Conservation (phyloP, 1,284 basidiomycete species). For the Malassezia vespertilionis region DNA sequence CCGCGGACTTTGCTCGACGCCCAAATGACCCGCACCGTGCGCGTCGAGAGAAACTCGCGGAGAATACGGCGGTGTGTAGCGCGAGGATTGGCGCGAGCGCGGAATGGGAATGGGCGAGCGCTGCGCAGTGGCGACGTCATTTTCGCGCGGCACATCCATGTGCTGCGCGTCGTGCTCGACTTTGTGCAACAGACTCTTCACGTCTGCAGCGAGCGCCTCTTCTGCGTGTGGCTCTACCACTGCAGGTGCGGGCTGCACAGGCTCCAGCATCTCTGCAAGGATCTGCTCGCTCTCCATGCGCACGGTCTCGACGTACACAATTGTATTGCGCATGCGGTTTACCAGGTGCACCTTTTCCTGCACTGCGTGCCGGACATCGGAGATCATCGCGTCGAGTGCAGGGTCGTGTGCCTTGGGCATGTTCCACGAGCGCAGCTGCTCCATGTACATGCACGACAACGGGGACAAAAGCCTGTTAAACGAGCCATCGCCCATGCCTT, state of each 20-base stretch:
- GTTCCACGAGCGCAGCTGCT: conserved; percentile 31
- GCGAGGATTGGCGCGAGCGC: conserved; percentile 3
- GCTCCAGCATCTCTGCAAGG: conserved; percentile 57
- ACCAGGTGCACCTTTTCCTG: conserved; percentile 88
- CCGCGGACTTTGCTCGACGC: conserved; percentile 3
- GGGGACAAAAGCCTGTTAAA: conserved; percentile 61
- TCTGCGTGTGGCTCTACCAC: neutral
- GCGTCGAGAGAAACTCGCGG: conserved; percentile 21
- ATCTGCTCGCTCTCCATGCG: conserved; percentile 92
- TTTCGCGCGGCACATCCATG: neutral
- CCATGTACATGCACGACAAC: conserved; percentile 32
- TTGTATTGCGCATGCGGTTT: conserved; percentile 92
- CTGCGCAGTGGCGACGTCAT: neutral
- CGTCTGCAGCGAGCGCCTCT: neutral
- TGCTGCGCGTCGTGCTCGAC: too few relatives aligned
- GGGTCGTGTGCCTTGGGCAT: conserved; percentile 55
- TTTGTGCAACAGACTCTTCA: conserved; percentile 5
- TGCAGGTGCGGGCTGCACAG: too few relatives aligned
- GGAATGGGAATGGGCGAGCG: conserved; percentile 15
- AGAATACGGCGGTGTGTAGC: conserved; percentile 35
- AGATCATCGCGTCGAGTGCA: conserved; percentile 67
- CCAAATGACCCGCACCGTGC: conserved; percentile 13
- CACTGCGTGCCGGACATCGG: conserved; percentile 77
- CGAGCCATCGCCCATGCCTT: conserved; percentile 49
- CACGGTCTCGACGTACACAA: conserved; percentile 91